Evolutionary conservation across 306 rosid genomes (phyloP).

Genomic region (Begonia peltatifolia): DNA sequence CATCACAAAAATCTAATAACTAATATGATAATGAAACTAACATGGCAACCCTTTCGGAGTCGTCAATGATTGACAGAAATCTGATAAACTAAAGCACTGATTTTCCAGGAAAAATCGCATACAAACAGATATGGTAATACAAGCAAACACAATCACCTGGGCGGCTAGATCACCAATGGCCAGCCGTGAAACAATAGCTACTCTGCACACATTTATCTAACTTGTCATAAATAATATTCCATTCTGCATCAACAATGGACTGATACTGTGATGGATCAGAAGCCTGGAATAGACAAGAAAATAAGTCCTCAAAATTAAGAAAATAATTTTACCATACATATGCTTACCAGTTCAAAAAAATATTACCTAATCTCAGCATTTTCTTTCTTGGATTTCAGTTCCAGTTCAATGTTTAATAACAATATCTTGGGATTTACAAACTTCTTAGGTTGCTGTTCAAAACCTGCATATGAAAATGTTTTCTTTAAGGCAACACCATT

Average conservation of each 20-base stretch:
- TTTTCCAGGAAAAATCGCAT: no score
- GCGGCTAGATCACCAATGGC: conserved; percentile 98
- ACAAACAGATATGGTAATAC: no score
- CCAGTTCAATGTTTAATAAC: conserved; percentile 76
- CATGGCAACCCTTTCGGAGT: no score
- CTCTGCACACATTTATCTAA: conserved; percentile 87
- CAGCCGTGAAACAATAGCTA: conserved; percentile 93
- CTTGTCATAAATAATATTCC: conserved; percentile 98
- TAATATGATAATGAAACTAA: no score
- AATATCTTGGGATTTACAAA: conserved; percentile 66
- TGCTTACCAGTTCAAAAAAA: no score
- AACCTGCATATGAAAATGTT: conserved; percentile 98
- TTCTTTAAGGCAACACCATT: conserved; percentile 96
- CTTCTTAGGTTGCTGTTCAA: conserved; percentile 98
- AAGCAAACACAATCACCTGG: conserved; percentile 71
- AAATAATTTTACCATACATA: no score
- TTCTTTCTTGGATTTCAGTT: conserved; percentile 97
- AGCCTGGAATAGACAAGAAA: conserved; percentile 33
- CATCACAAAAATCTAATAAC: no score
- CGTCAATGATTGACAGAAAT: no score
- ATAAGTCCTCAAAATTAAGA: conserved; percentile 2
- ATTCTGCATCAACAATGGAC: conserved; percentile 97
- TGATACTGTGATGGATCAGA: conserved; percentile 94
- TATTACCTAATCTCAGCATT: conserved; percentile 93
- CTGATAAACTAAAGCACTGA: no score